Percentiles rank a stretch among this genome's conserved stretches.
Evolutionary conservation across 352 stramenopile species (phyloP).

Genomic region (Globisporangium iwayamae): DNA sequence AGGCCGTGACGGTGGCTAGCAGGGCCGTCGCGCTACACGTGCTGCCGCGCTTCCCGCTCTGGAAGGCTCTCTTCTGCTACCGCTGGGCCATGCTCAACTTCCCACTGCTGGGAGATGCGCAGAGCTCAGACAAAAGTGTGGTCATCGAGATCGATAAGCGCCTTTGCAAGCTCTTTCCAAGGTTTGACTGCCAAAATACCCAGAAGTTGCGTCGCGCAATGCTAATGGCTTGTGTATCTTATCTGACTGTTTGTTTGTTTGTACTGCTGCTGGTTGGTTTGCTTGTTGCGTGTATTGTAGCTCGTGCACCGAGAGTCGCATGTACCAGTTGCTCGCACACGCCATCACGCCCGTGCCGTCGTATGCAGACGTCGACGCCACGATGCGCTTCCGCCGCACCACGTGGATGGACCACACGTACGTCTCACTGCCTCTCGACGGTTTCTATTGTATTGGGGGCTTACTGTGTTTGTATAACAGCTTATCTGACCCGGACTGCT

Average conservation of each 20-base stretch:
- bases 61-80: conserved; percentile 52
- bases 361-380: conserved; percentile 51
- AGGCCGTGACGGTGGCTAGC: conserved; percentile 51
- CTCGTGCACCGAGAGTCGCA: conserved; percentile 49
- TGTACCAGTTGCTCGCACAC: conserved; percentile 72
- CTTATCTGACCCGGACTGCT: neutral
- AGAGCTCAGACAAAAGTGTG: neutral
- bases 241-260: neutral
- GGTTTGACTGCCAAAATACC: conserved; percentile 17
- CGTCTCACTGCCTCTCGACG: conserved; percentile 1
- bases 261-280: neutral
- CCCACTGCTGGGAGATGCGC: conserved; percentile 32
- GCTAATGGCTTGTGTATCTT: conserved; percentile 18
- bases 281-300: conserved; percentile 14
- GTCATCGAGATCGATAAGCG: conserved; percentile 35
- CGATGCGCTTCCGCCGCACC: conserved; percentile 33
- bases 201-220: no score
- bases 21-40: conserved; percentile 37
- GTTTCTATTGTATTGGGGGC: neutral
- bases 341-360: conserved; percentile 60
- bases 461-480: neutral
- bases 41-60: conserved; percentile 55
- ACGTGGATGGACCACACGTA: conserved; percentile 49
- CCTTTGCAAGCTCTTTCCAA: conserved; percentile 41
- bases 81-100: conserved; percentile 69